phyloP scores from a whole-genome alignment of 208 protist species.

The Acanthamoeba comandoni region DNA sequence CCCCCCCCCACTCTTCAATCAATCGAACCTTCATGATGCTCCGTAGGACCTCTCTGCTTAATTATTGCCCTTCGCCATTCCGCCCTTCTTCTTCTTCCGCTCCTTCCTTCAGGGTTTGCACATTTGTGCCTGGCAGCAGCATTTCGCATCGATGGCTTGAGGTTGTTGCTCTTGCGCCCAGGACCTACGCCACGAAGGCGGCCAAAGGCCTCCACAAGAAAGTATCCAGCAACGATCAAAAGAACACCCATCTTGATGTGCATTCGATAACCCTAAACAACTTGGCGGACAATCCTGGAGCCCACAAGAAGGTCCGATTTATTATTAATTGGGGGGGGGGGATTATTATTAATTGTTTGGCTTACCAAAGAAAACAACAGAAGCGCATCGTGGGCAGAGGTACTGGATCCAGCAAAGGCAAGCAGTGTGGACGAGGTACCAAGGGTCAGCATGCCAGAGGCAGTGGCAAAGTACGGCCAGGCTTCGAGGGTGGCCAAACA shows the following conservation, averaged over 20 bases:
- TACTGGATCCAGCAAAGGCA: constrained; percentile 59
- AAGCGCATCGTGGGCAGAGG: constrained; percentile 44
- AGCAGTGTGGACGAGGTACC: constrained; percentile 42
- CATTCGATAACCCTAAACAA: constrained; percentile 19
- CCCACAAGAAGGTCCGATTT: constrained; percentile 47
- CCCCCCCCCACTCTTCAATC: too few species aligned
- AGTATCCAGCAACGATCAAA: not conserved
- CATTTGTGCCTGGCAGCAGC: too few species aligned
- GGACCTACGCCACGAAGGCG: constrained; percentile 19
- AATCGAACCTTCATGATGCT: too few species aligned
- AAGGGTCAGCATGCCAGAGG: constrained; percentile 73
- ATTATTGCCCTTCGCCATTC: too few species aligned
- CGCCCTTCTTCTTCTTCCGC: too few species aligned
- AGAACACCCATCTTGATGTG: not conserved
- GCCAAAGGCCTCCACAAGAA: not conserved
- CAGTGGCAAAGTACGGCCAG: constrained; percentile 46
- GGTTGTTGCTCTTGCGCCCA: not conserved
- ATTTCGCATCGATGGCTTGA: too few species aligned
- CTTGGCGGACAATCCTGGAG: constrained; percentile 45
- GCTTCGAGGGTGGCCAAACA: constrained; percentile 79
- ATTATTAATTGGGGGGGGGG: too few species aligned
- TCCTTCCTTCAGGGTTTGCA: too few species aligned
- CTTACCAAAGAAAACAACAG: not conserved
- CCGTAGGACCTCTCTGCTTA: too few species aligned
- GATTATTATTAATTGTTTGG: too few species aligned